phyloP scores from a whole-genome alignment of 139 green algal genomes.

The Pedinophyceae sp. region DNA sequence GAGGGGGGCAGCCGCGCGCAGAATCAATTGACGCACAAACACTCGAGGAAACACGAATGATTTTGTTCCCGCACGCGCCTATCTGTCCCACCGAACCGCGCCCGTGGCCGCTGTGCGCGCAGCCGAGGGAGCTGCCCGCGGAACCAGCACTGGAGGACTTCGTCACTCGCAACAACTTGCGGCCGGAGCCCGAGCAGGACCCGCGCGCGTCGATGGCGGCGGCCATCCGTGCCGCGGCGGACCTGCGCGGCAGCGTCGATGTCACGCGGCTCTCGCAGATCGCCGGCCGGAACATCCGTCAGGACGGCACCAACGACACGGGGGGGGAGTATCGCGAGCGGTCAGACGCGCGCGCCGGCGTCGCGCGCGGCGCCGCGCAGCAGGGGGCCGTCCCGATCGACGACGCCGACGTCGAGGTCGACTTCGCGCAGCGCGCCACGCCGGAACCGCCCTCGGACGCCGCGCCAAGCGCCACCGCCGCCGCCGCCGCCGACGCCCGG shows the following conservation, averaged over 20 bases:
- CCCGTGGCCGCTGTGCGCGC: too few relatives aligned
- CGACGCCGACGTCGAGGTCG: constrained; percentile 57
- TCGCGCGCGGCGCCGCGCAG: constrained; percentile 15
- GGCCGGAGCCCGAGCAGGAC: constrained; percentile 6
- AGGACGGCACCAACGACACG: constrained; percentile 19
- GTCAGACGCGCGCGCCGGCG: constrained; percentile 12
- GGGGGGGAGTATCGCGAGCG: constrained; percentile 6
- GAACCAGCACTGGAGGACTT: constrained; percentile 58
- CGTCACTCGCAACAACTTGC: constrained; percentile 26
- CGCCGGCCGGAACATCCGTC: constrained; percentile 57
- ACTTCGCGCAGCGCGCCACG: not conserved
- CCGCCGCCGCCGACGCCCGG: too few relatives aligned
- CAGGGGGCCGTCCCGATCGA: constrained; percentile 51
- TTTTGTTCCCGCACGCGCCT: too few relatives aligned
- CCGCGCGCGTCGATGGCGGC: constrained; percentile 7
- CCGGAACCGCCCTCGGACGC: too few relatives aligned
- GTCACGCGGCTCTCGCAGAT: constrained; percentile 51
- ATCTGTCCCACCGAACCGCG: too few relatives aligned
- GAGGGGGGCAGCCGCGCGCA: too few relatives aligned
- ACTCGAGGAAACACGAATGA: too few relatives aligned
- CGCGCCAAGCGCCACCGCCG: too few relatives aligned
- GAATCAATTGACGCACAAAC: too few relatives aligned
- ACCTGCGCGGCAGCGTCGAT: constrained; percentile 37
- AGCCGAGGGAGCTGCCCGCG: constrained; percentile 23
- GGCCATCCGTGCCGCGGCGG: constrained; percentile 3